Evolutionary conservation across 1,284 basidiomycete genomes (phyloP), one percentile per base, ranked within the genome.

Genomic region (Melampsora americana): DNA sequence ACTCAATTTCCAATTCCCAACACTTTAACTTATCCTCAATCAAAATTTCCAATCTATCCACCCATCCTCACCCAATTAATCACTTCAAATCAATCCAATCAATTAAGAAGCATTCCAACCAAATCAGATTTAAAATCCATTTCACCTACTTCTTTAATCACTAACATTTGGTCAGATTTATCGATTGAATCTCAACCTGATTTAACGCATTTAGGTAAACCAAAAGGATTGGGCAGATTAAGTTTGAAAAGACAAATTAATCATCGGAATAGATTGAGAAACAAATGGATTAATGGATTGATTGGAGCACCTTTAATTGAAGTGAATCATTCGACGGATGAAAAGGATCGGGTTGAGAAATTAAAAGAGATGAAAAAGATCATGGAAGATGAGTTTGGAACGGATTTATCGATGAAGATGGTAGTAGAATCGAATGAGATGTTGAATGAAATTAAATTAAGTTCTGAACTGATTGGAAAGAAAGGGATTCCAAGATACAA

Each of bases 91-190:
- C 44, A 73, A 23, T 44, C 35, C 2, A 62, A 73, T n/a, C 28
- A 46, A n/a, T 16, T 46, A 16, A 61, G 62, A 53, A 53, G 30
- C 14, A 28, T 61, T 20, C 70, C 70, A 20, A 46, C 62, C 16
- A 35, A 66, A 26, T 20, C 1, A 12, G 46, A 65, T 48, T 26
- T 70, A 14, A 50, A 70, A 32, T 61, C 69, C n/a, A 61, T 70
- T 28, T 48, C 71, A 23, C 71, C 71, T 28, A 56, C 46, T 39
- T 62, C 69, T 16, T 46, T 72, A 28, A 73, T 73, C 44, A 66
- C 71, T 16, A 73, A 66, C 42, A 59, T 56, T 26, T 73, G 71
- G 71, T 66, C 71, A 26, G 71, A 73, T 28, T 60, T 72, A n/a
- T 60, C 69, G 23, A 60, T 60, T 32, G 28, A 62, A 14, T 48